Evolutionary conservation across 2,329 filamentous ascomycete genomes (phyloP), one percentile per base, ranked within the genome.

Genomic region (Bipolaris oryzae): DNA sequence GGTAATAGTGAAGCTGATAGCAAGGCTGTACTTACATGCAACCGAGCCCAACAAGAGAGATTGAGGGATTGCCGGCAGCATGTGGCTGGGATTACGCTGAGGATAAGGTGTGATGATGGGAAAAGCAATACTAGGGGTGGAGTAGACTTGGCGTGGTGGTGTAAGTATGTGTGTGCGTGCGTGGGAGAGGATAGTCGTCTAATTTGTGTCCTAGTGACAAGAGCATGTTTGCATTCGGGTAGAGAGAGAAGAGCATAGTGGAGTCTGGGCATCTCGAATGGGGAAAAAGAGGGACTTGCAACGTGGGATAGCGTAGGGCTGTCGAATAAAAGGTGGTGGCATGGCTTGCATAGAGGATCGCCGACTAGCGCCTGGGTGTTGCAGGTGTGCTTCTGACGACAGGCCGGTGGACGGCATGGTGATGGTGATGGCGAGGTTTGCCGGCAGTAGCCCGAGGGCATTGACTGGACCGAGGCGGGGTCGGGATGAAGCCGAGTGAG

Each of bases 221-320:
- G 28, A 31, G 28, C 28, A 13, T 31, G 28, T 31, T 31, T 31
- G 28, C 28, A 31, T 31, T 31, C 5, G 28, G 28, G 20, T 25
- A 21, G 21, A 28, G 11, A 9, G 21, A 13, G 39, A 15, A 28
- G 20, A 37, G 21, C 28, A 28, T 7, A 18, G 10, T 21, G 31
- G 31, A 45, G 45, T 38, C 45, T 48, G 34, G 31, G 52, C 39
- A 38, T 62, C 55, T 50, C 63, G 64, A 68, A 67, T 70, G 66
- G 68, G 66, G 68, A 62, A 67, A 70, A 69, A 69, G 56, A 50
- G 59, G 54, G 51, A 53, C 54, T 53, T 35, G 15, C 38, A 56
- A 45, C 38, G 44, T 57, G 49, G 49, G 39, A 47, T 45, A 31
- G 39, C 53, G 58, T 69, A 70, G 67, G 66, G 68, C 68, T 69